Evolutionary conservation across 176 grass and related monocot genomes (phyloP), one percentile per base, ranked within the genome.

Genomic region (Aegilops tauschii): DNA sequence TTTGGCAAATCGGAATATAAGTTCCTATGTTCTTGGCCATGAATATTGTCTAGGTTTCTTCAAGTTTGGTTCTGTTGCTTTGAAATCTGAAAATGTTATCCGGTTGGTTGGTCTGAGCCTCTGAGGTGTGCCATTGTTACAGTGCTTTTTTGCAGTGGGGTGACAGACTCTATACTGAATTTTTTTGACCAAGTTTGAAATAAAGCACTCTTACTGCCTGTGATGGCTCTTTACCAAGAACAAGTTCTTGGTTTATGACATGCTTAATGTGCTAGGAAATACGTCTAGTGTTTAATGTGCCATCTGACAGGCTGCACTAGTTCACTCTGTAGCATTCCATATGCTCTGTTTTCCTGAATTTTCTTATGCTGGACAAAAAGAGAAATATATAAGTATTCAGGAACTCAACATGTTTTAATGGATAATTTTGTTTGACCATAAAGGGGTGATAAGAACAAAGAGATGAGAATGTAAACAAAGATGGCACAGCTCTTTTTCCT

Each of bases 381-480:
- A 28, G 36, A 42, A 16, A 78, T 5, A 78, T 9, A 23, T 16
- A 63, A 64, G 28, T 28, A 17, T 30, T 16, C 12, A 63, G 56
- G 36, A 34, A 47, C 21, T 54, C 13, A 37, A 67, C 59, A 29
- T 72, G 65, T 11, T 25, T 54, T n/a, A 54, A 39, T 30, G 31
- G 7, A 28, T 40, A 3, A 65, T 76, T 65, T 31, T 76, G 9
- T 85, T 50, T 77, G 73, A 35, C 21, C 31, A 78, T 59, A 45
- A 32, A 61, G 27, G 49, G 29, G 20, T 70, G 32, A 40, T 21
- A 76, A 73, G 78, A 80, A 76, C 32, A 91, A 47, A 74, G 31
- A 59, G 10, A 59, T 36, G 16, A 7, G 25, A 44, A 84, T 69
- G 79, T 76, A 73, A 80, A 59, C 84, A 87, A 84, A 84, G 47